Evolutionary conservation across 345 rosid genomes (phyloP), one percentile per base, ranked within the genome.

Genomic region (Nasturtium officinale): DNA sequence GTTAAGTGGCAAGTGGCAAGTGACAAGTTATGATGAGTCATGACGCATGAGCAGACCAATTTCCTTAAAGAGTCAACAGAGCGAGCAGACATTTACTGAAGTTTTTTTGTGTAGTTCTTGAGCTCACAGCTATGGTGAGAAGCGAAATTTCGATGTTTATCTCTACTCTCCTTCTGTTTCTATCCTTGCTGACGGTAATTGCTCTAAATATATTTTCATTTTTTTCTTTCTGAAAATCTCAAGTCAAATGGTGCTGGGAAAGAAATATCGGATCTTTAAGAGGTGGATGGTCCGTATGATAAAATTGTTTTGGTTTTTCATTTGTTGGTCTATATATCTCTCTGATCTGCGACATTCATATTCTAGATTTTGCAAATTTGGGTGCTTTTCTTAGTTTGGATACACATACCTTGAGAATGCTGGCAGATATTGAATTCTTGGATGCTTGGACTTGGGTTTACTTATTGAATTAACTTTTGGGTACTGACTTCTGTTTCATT

Each of bases 51-150:
- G 40, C 35, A 50, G 61, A 38, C 23, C 54, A 42, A 15, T 50
- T 20, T 38, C 52, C 33, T 17, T 3, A 4, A 4, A 9, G 42
- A 32, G 72, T 55, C 60, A 55, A 48, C 54, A 20, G 29, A 65
- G 48, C 20, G 42, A 26, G 48, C 35, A n/a, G 3, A n/a, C 3
- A 4, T 4, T 38, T 23, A 23, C 25, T 23, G 2, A 1, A 23
- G 25, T 0, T 0, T 35, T 64, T 64, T 38, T 23, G 35, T 23
- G 35, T 13, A 48, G 48, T 56, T 38, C 32, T 51, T 12, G 33
- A 71, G 63, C 47, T 53, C 72, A 43, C 20, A 43, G 50, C 35
- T 25, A 77, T 72, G 80, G 77, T 64, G 58, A 71, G 63, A 59
- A 65, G 35, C 58, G n/a, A 58, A 51, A 28, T 9, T 59, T 51